Conservation (phyloP, 1,139 yeast genomes). For the Debaryomyces subglobosus region DNA sequence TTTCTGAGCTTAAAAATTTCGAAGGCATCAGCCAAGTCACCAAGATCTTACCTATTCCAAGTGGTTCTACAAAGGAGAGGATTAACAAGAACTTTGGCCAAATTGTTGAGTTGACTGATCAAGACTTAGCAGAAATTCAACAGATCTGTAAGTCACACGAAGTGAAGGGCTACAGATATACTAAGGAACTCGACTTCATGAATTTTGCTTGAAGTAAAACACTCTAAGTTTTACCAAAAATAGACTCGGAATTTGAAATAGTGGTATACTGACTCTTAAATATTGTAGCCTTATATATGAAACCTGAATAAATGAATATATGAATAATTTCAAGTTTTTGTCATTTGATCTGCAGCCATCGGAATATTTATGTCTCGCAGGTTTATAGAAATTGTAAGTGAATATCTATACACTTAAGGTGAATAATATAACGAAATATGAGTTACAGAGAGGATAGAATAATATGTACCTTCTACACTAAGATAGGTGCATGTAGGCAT, state of each 20-base stretch:
- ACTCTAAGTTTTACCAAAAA: no score
- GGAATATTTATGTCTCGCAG: not conserved
- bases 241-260: no score
- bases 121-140: slow-evolving; percentile 55
- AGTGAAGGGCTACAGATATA: slow-evolving; percentile 57
- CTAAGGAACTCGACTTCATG: slow-evolving; percentile 18
- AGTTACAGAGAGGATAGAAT: slow-evolving; percentile 23
- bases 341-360: no score
- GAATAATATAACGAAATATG: slow-evolving; percentile 1
- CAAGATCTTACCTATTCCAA: slow-evolving; percentile 75
- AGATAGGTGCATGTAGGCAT: slow-evolving; percentile 93
- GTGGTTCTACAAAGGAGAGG: slow-evolving; percentile 62
- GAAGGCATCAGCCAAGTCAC: slow-evolving; percentile 44
- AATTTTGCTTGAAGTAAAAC: slow-evolving; percentile 8
- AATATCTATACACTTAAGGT: not conserved
- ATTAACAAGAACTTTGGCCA: slow-evolving; percentile 59
- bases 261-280: no score
- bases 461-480: slow-evolving; percentile 63
- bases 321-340: no score
- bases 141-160: slow-evolving; percentile 39
- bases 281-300: not conserved
- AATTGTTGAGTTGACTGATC: slow-evolving; percentile 48
- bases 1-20: slow-evolving; percentile 30
- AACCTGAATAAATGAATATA: not conserved
- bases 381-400: not conserved